Conservation (phyloP, 208 protist genomes). For the Trypanosoma vivax region DNA sequence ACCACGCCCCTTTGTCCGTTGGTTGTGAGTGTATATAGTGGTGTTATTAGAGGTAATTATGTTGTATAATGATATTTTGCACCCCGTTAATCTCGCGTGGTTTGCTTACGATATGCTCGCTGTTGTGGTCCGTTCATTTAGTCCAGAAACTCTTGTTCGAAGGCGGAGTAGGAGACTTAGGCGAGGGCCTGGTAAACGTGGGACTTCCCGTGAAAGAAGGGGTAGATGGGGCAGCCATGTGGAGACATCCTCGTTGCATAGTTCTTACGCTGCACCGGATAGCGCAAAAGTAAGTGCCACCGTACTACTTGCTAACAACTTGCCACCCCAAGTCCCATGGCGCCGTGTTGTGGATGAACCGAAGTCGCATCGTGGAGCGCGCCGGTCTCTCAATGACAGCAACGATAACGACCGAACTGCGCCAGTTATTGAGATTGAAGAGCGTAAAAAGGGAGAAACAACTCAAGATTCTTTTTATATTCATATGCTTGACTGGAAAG, state of each 20-base stretch:
- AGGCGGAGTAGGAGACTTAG: constrained; percentile 9
- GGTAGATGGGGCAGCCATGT: no score
- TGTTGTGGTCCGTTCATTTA: constrained; percentile 43
- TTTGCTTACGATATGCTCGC: constrained; percentile 27
- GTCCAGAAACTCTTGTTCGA: constrained; percentile 52
- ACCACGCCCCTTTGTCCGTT: constrained; percentile 4
- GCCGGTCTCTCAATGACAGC: constrained; percentile 11
- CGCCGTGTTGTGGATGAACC: neutral
- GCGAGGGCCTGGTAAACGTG: no score
- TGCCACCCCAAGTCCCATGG: constrained; percentile 8
- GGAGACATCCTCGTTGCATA: neutral
- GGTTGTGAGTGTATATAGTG: neutral
- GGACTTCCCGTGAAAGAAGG: no score
- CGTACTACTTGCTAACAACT: neutral
- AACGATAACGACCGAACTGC: constrained; percentile 2
- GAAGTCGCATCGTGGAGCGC: no score
- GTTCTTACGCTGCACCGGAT: neutral
- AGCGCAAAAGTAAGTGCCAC: constrained; percentile 16
- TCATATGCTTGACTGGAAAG: constrained; percentile 1
- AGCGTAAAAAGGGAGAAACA: no score
- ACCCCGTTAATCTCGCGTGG: constrained; percentile 47
- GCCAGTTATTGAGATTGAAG: no score
- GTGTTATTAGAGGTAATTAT: neutral
- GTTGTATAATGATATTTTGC: constrained; percentile 29
- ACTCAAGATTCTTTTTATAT: neutral